Evolutionary conservation across 371 early-diverging fungal species (phyloP).

Genomic region (Rhizomucor miehei): DNA sequence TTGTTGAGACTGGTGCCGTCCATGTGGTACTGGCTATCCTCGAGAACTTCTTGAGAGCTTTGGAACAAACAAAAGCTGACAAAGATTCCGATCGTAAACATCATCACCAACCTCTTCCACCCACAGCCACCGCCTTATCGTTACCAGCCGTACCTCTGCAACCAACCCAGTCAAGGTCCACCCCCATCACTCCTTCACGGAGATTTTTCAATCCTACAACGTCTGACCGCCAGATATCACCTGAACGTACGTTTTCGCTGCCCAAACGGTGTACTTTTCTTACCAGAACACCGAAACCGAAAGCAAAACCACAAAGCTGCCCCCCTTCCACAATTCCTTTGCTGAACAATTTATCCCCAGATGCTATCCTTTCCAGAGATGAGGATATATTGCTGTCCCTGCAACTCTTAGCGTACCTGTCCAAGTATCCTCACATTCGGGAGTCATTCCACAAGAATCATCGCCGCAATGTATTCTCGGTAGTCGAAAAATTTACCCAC

Average conservation of each 20-base stretch:
- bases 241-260: constrained; percentile 3
- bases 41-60: constrained; percentile 59
- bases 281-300: constrained; percentile 16
- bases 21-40: constrained; percentile 74
- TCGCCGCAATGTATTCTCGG: constrained; percentile 61
- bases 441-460: constrained; percentile 60
- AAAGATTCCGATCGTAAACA: constrained; percentile 45
- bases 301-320: constrained; percentile 12
- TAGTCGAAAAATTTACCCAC: constrained; percentile 71
- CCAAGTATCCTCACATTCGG: constrained; percentile 75
- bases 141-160: constrained; percentile 19
- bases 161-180: constrained; percentile 24
- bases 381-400: constrained; percentile 79
- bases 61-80: constrained; percentile 53
- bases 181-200: constrained; percentile 25
- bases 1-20: constrained; percentile 82
- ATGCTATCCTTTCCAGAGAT: constrained; percentile 65
- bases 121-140: constrained; percentile 11
- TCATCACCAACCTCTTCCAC: constrained; percentile 8
- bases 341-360: constrained; percentile 23
- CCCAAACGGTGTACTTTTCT: constrained; percentile 25
- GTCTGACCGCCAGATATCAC: background rate
- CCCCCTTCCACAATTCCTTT: constrained; percentile 19
- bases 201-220: constrained; percentile 12
- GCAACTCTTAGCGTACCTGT: constrained; percentile 81